Evolutionary conservation across 257 asterid species (phyloP), one percentile per base, ranked within the genome.

Genomic region (Salvia hispanica): DNA sequence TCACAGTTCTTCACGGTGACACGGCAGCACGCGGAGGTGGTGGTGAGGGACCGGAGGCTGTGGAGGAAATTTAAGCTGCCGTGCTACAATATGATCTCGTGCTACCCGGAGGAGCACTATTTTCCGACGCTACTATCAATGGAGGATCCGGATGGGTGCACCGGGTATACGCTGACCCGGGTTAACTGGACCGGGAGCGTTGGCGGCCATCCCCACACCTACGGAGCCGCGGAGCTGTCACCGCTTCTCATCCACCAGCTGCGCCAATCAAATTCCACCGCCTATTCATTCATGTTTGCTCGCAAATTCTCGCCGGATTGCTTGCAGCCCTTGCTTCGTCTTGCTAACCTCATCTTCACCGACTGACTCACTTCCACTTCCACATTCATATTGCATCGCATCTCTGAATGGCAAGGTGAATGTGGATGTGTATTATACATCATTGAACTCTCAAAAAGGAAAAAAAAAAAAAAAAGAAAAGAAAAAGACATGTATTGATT

Each of bases 51-150:
- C 18, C 58, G 83, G 66, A 77, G 31, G 69, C 33, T 89, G 40
- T 89, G 96, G 95, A 62, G 90, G 72, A 89, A 89, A 67, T 89
- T 89, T 15, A 77, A 73, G 43, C 59, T 86, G 51, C 89, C 92
- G 3, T 89, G 96, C 62, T 47, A 78, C 65, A 63, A 80, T 57
- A 7, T 67, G 21, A 52, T 87, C 13, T 80, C 92, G 0, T 89
- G 96, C 69, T 89, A 89, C 70, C 92, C 96, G 3, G 96, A 89
- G 64, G 96, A 89, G 75, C 96, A 89, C 40, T 89, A 85, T 66
- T 89, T 89, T 3, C 90, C 96, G 44, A 86, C 96, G 7, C 83
- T 89, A 2, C 47, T 86, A 75, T 85, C 96, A 0, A 86, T 86
- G 95, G 86, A 86, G 73, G 96, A 86, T 70, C 92, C 95, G 39